Percentiles rank a stretch among this genome's conserved stretches.
phyloP scores from a whole-genome alignment of 176 grass and related monocot genomes.

The Alloteropsis semialata region DNA sequence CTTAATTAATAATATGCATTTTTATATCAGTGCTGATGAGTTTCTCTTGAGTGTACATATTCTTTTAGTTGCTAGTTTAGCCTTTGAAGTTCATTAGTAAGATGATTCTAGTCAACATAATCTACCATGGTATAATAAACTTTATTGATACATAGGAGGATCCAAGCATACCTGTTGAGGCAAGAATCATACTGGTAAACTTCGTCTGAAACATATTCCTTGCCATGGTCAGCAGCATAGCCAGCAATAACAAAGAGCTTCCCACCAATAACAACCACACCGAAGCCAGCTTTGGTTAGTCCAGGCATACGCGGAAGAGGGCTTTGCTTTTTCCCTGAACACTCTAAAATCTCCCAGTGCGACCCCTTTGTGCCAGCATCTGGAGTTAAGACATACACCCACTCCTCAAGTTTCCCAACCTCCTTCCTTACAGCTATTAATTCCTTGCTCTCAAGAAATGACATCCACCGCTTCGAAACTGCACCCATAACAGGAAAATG shows the following conservation, averaged over 20 bases:
- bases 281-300: conserved; percentile 60
- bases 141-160: neutral
- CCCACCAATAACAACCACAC: conserved; percentile 71
- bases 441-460: conserved; percentile 82
- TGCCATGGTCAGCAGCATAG: conserved; percentile 55
- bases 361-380: conserved; percentile 48
- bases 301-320: conserved; percentile 77
- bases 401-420: conserved; percentile 65
- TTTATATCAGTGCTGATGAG: neutral
- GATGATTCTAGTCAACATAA: neutral
- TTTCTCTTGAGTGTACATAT: conserved; percentile 1
- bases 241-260: conserved; percentile 78
- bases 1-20: neutral
- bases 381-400: conserved; percentile 63
- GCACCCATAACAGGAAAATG: conserved; percentile 65
- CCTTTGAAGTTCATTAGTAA: neutral
- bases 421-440: conserved; percentile 73
- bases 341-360: conserved; percentile 68
- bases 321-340: conserved; percentile 43
- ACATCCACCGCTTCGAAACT: conserved; percentile 90
- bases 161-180: conserved; percentile 67
- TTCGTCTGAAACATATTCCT: conserved; percentile 61
- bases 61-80: neutral
- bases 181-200: conserved; percentile 80
- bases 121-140: neutral